phyloP scores from a whole-genome alignment of 1,284 basidiomycete species.

The Xerocomus cyaneibrunnescens region DNA sequence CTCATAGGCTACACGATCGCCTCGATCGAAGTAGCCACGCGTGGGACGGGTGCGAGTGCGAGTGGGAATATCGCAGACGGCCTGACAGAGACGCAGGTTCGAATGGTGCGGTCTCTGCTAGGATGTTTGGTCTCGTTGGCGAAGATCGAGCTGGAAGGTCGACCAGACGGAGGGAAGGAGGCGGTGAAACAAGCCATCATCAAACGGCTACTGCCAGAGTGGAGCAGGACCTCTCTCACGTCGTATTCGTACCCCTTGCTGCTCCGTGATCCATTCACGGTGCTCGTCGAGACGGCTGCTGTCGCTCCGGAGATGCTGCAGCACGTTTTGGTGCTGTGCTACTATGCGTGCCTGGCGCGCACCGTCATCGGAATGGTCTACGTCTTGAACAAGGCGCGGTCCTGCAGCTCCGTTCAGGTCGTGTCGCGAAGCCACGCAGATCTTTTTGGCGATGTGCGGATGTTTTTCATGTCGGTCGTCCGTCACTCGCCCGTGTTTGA shows the following conservation, averaged over 20 bases:
- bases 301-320: constrained; percentile 86
- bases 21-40: constrained; percentile 77
- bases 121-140: constrained; percentile 69
- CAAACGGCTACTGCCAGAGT: constrained; percentile 85
- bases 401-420: constrained; percentile 44
- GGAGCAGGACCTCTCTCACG: constrained; percentile 78
- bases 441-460: constrained; percentile 76
- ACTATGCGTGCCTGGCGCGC: constrained; percentile 86
- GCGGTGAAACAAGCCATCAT: constrained; percentile 81
- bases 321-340: constrained; percentile 81
- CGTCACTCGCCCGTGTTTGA: constrained; percentile 79
- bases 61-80: constrained; percentile 65
- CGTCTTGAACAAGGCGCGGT: constrained; percentile 68
- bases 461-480: constrained; percentile 82
- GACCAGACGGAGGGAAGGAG: constrained; percentile 69
- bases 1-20: constrained; percentile 87
- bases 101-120: constrained; percentile 76
- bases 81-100: constrained; percentile 74
- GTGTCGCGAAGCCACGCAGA: constrained; percentile 53
- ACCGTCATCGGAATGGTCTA: constrained; percentile 82
- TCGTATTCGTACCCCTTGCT: constrained; percentile 79
- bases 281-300: constrained; percentile 85
- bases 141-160: constrained; percentile 61
- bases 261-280: constrained; percentile 82
- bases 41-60: constrained; percentile 55